phyloP scores from a whole-genome alignment of 2,329 filamentous ascomycete species.

The Hymenoscyphus occultus region DNA sequence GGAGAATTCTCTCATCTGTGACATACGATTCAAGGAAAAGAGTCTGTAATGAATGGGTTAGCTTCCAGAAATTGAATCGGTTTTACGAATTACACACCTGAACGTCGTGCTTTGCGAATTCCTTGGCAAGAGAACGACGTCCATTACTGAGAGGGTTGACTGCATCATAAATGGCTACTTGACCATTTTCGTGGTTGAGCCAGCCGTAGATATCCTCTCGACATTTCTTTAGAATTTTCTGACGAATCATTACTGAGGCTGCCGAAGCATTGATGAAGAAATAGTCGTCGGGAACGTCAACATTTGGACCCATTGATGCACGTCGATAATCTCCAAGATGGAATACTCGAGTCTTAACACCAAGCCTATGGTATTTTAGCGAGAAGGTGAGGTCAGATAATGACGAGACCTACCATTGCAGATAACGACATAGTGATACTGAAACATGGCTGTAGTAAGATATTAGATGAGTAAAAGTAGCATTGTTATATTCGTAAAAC shows the following conservation, averaged over 20 bases:
- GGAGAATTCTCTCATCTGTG: constrained; percentile 87
- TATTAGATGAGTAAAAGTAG: constrained; percentile 14
- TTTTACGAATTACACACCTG: constrained; percentile 52
- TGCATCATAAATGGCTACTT: constrained; percentile 97
- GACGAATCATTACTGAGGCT: constrained; percentile 84
- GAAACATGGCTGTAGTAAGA: constrained; percentile 70
- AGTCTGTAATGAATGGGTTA: constrained; percentile 53
- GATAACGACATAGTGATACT: constrained; percentile 89
- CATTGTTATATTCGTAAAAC: not conserved
- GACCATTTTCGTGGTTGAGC: constrained; percentile 94
- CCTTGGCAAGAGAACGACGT: constrained; percentile 81
- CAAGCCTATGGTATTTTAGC: constrained; percentile 58
- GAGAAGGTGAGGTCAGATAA: not conserved
- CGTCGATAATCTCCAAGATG: constrained; percentile 95
- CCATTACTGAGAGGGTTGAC: constrained; percentile 88
- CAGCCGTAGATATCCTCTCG: constrained; percentile 96
- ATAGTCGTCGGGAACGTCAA: constrained; percentile 91
- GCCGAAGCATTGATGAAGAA: constrained; percentile 95
- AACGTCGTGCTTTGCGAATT: constrained; percentile 97
- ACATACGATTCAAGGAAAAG: constrained; percentile 96
- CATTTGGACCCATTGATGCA: constrained; percentile 79
- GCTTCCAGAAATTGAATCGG: not conserved
- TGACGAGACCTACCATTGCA: constrained; percentile 65
- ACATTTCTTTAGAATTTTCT: constrained; percentile 97
- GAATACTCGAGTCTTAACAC: constrained; percentile 97